A percentile compares a stretch with the other conserved stretches of the same genome.
Conservation (phyloP, 2,329 filamentous ascomycete species). For the Trichoderma afroharzianum region DNA sequence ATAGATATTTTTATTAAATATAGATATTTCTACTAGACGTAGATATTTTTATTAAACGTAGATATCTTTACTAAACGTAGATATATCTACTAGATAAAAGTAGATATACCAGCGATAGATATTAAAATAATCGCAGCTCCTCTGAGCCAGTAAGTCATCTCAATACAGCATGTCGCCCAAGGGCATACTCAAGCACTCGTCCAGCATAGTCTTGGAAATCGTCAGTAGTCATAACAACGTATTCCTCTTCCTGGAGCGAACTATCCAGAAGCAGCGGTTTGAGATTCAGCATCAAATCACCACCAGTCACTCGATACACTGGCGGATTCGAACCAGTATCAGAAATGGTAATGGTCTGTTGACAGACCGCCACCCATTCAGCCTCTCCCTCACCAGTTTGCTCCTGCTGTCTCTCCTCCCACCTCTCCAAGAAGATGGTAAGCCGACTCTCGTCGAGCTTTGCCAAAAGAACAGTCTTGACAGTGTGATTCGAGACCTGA, state of each 20-base stretch:
- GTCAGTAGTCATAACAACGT: background rate
- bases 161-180: background rate
- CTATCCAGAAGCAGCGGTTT: background rate
- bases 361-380: background rate
- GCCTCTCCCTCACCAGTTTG: background rate
- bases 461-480: background rate
- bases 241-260: background rate
- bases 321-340: background rate
- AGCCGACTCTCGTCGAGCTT: background rate
- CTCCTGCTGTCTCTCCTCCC: background rate
- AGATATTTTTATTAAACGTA: background rate
- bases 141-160: background rate
- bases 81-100: background rate
- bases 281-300: background rate
- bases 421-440: background rate
- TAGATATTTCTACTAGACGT: background rate
- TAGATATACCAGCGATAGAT: background rate
- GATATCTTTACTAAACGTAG: too few species aligned
- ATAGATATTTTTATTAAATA: accelerated
- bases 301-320: background rate
- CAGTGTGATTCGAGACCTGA: background rate
- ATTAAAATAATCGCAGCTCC: background rate
- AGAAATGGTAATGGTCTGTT: background rate
- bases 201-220: background rate
- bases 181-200: background rate